phyloP scores from a whole-genome alignment of 768 basidiomycete genomes.

The Suillus brevipes region DNA sequence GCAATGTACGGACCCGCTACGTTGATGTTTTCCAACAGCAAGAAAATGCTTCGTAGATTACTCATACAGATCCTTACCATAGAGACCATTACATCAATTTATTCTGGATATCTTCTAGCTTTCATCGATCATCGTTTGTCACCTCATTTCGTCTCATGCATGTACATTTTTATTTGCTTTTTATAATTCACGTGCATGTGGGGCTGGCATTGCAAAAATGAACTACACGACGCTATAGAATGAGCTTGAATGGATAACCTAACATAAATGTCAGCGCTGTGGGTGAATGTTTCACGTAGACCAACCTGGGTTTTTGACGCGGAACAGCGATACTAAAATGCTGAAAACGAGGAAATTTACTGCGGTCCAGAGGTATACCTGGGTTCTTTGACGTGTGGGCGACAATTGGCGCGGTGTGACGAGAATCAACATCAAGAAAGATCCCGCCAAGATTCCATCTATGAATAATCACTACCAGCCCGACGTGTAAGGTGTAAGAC shows the following conservation, averaged over 20 bases:
- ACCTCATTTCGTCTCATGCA: constrained; percentile 17
- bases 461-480: constrained; percentile 13
- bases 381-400: constrained; percentile 73
- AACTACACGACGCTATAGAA: constrained; percentile 47
- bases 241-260: constrained; percentile 83
- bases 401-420: constrained; percentile 79
- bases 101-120: constrained; percentile 8
- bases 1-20: constrained; percentile 78
- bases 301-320: constrained; percentile 85
- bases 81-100: constrained; percentile 4
- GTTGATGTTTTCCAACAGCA: constrained; percentile 86
- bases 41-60: constrained; percentile 23
- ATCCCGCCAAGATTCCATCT: constrained; percentile 83
- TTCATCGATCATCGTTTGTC: constrained; percentile 18
- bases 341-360: constrained; percentile 86
- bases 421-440: constrained; percentile 79
- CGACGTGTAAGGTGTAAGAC: constrained; percentile 1
- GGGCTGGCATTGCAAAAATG: constrained; percentile 15
- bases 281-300: constrained; percentile 2
- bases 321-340: constrained; percentile 82
- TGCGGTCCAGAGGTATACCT: constrained; percentile 86
- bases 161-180: constrained; percentile 6
- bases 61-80: constrained; percentile 8
- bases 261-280: constrained; percentile 10
- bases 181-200: constrained; percentile 16